Conservation (phyloP, 2,329 filamentous ascomycete species). For the Tothia fuscella region DNA sequence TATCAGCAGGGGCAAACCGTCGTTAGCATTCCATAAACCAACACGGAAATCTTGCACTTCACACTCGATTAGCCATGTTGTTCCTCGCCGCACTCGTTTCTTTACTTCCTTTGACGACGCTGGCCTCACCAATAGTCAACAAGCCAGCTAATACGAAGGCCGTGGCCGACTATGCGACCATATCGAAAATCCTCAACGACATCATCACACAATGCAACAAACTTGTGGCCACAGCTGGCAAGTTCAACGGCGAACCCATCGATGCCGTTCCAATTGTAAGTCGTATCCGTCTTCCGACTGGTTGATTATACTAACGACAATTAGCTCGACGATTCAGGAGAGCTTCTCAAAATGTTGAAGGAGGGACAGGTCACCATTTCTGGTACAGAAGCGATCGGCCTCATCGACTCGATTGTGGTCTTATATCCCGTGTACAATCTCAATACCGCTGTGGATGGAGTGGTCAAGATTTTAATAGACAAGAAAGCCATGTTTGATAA, state of each 20-base stretch:
- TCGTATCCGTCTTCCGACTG: not conserved
- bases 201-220: slow-evolving; percentile 2
- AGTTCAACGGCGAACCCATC: not conserved
- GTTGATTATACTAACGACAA: not conserved
- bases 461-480: not conserved
- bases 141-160: not conserved
- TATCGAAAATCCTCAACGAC: slow-evolving; percentile 4
- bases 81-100: slow-evolving; percentile 5
- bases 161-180: not conserved
- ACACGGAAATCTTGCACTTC: slow-evolving; percentile 1
- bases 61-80: slow-evolving; percentile 4
- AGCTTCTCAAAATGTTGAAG: slow-evolving; percentile 3
- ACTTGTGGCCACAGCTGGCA: not conserved
- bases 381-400: not conserved
- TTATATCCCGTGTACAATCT: slow-evolving; percentile 3
- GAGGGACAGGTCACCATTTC: not conserved
- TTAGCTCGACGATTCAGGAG: not conserved
- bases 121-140: slow-evolving; percentile 1
- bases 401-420: not conserved
- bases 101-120: not conserved
- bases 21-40: not conserved
- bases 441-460: not conserved
- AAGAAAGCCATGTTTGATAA: slow-evolving; percentile 5
- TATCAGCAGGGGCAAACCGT: not conserved
- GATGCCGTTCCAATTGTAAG: slow-evolving; percentile 2